Evolutionary conservation across 768 basidiomycete genomes (phyloP).

Genomic region (Pleurotus eryngii): DNA sequence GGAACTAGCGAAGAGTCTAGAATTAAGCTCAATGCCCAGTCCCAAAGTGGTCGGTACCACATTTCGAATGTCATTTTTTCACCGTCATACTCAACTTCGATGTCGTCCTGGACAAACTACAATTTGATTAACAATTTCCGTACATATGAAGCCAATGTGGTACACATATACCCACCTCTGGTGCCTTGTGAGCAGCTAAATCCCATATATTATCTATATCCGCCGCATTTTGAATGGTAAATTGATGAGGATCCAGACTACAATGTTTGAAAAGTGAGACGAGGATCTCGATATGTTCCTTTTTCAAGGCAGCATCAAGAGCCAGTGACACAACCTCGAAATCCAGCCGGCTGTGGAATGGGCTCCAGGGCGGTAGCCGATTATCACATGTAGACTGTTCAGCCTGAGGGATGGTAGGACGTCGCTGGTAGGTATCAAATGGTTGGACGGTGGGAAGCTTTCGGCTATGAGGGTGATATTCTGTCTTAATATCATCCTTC

Average conservation of each 20-base stretch:
- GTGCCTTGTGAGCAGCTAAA: constrained; percentile 5
- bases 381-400: constrained; percentile 2
- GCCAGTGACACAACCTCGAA: constrained; percentile 25
- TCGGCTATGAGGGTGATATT: constrained; percentile 20
- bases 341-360: constrained; percentile 20
- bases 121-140: constrained; percentile 9
- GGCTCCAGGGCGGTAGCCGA: constrained; percentile 22
- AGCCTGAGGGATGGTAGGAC: neutral
- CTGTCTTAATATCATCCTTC: constrained; percentile 21
- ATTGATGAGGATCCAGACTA: neutral
- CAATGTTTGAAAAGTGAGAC: constrained; percentile 15
- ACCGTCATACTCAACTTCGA: constrained; percentile 17
- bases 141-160: neutral
- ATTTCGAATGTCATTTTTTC: constrained; percentile 16
- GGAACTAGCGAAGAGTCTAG: constrained; percentile 18
- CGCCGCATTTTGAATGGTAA: constrained; percentile 12
- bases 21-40: constrained; percentile 26
- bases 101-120: constrained; percentile 12
- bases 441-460: constrained; percentile 8
- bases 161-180: constrained; percentile 8
- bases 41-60: constrained; percentile 18
- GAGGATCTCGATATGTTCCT: constrained; percentile 13
- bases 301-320: constrained; percentile 18
- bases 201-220: constrained; percentile 18
- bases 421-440: too few species aligned